Base-by-base conservation (phyloP, 441 rosid genomes). In the Euphorbia schlechtendalii region DNA sequence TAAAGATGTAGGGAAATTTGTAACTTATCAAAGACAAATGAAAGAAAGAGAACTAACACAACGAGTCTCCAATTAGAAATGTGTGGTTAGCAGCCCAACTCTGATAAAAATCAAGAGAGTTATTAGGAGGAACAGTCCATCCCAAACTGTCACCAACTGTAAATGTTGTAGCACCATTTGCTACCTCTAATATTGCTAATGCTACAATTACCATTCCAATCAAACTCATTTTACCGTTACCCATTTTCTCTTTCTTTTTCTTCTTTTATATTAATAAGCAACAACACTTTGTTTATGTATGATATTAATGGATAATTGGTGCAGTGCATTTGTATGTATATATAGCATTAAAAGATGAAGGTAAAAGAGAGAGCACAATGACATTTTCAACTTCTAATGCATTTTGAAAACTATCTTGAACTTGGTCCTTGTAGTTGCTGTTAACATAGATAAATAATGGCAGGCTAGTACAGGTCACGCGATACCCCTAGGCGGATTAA, bases 51-150 rank as follows among this genome's bases (percentile, higher is more conserved):
- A n/a, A 43, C 61, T 65, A 56, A 65, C 69, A n/a, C 20, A 65
- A 25, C 1, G 54, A 13, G 64, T 79, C 78, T 38, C 77, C 78
- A 15, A 69, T 64, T 55, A 3, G 8, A 5, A 75, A 77, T 0
- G 73, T 71, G 41, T 61, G 56, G 27, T 45, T 30, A 27, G 7
- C 18, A 21, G 72, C 57, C 84, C 84, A 73, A 3, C 32, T 13
- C 0, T 32, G 6, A 48, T 73, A 80, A 28, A 25, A 75, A 4
- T 52, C 67, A 12, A 40, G 1, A 24, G 74, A 61, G 40, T 18
- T 63, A 21, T 41, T 73, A 11, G 68, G 73, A 11, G 82, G 65
- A 13, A 73, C 10, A 0, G 24, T 21, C 70, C 63, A 69, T 24
- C 67, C 68, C 45, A 40, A 36, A 9, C 38, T 49, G 32, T 32